A percentile compares a stretch with the other conserved stretches of the same genome.
phyloP scores from a whole-genome alignment of 1,284 basidiomycete species.

The Sutorius eximius region DNA sequence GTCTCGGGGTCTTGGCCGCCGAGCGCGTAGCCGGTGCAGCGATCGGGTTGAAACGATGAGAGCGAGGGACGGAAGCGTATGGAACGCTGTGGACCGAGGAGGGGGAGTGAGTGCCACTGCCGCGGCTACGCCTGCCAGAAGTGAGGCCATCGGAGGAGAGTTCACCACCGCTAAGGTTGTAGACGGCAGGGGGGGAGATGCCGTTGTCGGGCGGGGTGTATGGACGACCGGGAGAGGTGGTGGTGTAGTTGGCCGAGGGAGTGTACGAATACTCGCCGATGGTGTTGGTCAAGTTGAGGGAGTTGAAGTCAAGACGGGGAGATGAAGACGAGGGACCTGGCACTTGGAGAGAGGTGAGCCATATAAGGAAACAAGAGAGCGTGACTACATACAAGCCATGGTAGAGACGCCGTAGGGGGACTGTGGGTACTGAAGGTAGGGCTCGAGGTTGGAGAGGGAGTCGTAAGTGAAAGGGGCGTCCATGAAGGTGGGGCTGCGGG shows the following conservation, averaged over 20 bases:
- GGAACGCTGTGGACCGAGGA: constrained; percentile 47
- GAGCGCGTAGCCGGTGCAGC: constrained; percentile 49
- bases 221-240: constrained; percentile 59
- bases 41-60: constrained; percentile 74
- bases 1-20: constrained; percentile 49
- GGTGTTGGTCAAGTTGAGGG: constrained; percentile 55
- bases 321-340: constrained; percentile 50
- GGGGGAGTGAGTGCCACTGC: constrained; percentile 63
- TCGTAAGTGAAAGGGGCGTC: constrained; percentile 59
- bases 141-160: constrained; percentile 65
- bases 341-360: constrained; percentile 31
- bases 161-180: constrained; percentile 66
- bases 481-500: constrained; percentile 49
- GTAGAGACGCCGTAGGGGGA: constrained; percentile 45
- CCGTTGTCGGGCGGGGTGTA: constrained; percentile 66
- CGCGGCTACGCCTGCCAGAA: constrained; percentile 65
- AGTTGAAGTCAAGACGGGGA: constrained; percentile 59
- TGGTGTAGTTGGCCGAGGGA: constrained; percentile 48
- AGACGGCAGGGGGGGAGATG: constrained; percentile 70
- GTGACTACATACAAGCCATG: constrained; percentile 42
- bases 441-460: constrained; percentile 52
- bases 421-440: constrained; percentile 52
- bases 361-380: background rate
- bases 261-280: constrained; percentile 69
- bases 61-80: constrained; percentile 64